Base-by-base conservation (phyloP, 352 stramenopile genomes). In the Phytophthora hybrid region DNA sequence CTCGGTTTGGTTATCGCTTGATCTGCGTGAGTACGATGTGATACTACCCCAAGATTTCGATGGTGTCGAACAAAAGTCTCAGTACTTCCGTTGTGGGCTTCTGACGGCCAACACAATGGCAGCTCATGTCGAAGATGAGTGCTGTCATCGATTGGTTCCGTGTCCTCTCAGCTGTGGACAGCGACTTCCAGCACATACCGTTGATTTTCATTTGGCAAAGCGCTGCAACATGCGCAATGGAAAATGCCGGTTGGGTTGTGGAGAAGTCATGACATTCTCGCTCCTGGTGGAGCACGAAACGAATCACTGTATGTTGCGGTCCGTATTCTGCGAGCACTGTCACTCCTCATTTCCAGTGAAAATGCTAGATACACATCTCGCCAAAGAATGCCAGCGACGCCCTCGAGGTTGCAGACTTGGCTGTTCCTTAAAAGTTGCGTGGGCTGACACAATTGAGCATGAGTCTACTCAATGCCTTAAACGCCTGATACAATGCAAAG, bases 111-210 rank as follows among this genome's bases (percentile, higher is more conserved):
- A 60, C 19, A 18, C 9, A 5, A 23, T 68, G 2, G 32, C 10
- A 7, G 4, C 19, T 3, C 89, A 95, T 46, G 71, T 82, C 8
- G 32, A 63, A 19, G 37, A 73, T 1, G 69, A 83, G 3, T 95
- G 89, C 31, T 59, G 57, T 13, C 76, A 90, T 10, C 86, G 87
- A 1, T 74, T 91, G 8, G 61, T 93, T 0, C 19, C 74, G 11
- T 95, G 89, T 63, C 89, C 87, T n/a, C 65, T 94, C 0, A 74
- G 67, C 3, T 95, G 89, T 57, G 84, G 85, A 1, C 87, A 94
- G 68, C 78, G 78, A 13, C 66, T 93, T n/a, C 67, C 79, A 10
- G 72, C 67, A 0, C 67, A 84, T n/a, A 64, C 60, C 2, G 41
- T 93, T 7, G 55, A 77, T 0, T 29, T 61, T 29, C 89, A 95